phyloP scores from a whole-genome alignment of 2,329 filamentous ascomycete species.

The Calonectria naviculata region DNA sequence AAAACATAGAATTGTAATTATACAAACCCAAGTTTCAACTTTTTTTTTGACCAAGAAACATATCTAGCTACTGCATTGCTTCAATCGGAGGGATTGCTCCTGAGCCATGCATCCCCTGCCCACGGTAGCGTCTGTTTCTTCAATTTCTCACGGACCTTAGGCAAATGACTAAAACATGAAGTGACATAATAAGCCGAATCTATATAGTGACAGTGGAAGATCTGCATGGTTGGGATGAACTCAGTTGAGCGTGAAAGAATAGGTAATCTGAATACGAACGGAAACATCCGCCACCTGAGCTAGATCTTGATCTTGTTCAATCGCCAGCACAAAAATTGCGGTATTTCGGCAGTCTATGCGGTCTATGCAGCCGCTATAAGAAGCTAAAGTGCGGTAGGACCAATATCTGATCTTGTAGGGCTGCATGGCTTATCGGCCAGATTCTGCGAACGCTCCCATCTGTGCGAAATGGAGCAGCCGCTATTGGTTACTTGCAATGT shows the following conservation, averaged over 20 bases:
- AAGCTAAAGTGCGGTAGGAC: neutral
- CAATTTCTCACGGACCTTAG: neutral
- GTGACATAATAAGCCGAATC: neutral
- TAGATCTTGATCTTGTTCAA: no score
- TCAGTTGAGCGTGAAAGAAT: no score
- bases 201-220: neutral
- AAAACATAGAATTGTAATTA: no score
- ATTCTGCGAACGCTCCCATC: neutral
- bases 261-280: neutral
- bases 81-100: neutral
- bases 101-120: neutral
- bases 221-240: no score
- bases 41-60: neutral
- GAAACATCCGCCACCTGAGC: neutral
- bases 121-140: neutral
- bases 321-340: neutral
- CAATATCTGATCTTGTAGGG: neutral
- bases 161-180: neutral
- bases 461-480: neutral
- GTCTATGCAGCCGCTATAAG: neutral
- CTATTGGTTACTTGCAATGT: neutral
- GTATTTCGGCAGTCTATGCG: neutral
- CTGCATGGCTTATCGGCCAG: neutral
- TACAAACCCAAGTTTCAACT: no score
- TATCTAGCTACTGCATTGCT: neutral